These are phyloP conservation scores for Globisporangium spiculum DNA, from an alignment of 352 stramenopile genomes.

Conservation along the genomic window DNA sequence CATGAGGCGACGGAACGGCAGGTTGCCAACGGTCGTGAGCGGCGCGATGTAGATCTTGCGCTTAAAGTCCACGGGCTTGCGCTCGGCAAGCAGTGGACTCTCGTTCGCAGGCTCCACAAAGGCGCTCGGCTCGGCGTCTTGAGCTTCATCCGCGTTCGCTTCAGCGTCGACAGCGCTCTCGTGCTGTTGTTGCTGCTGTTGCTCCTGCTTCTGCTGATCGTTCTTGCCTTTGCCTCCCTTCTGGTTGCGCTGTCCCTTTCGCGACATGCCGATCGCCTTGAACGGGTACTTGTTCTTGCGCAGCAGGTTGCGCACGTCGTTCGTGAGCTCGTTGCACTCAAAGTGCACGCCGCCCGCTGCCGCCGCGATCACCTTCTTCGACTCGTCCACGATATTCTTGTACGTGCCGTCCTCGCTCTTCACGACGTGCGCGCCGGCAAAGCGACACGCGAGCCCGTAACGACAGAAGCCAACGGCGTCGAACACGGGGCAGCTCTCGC, in stretches of 20 bases:
- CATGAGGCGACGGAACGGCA: slow-evolving; percentile 97
- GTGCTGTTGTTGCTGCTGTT: background rate
- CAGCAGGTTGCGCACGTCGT: slow-evolving; percentile 77
- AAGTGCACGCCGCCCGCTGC: slow-evolving; percentile 36
- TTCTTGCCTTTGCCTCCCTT: slow-evolving; percentile 44
- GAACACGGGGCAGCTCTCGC: slow-evolving; percentile 76
- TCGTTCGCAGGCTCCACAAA: slow-evolving; percentile 38
- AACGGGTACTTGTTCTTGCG: slow-evolving; percentile 94
- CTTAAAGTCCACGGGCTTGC: slow-evolving; percentile 95
- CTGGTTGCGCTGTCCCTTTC: slow-evolving; percentile 57
- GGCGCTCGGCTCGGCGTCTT: slow-evolving; percentile 1
- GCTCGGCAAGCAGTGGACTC: slow-evolving; percentile 55
- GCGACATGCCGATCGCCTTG: slow-evolving; percentile 57
- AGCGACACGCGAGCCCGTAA: slow-evolving; percentile 91
- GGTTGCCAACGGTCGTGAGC: slow-evolving; percentile 99
- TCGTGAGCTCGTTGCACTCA: slow-evolving; percentile 86
- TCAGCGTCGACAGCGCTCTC: slow-evolving; percentile 8
- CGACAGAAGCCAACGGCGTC: slow-evolving; percentile 84
- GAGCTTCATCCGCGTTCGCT: slow-evolving; percentile 3
- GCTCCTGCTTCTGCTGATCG: slow-evolving; percentile 32
- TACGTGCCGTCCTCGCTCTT: slow-evolving; percentile 45
- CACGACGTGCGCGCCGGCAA: slow-evolving; percentile 82
- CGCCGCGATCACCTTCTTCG: slow-evolving; percentile 16
- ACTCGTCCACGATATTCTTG: slow-evolving; percentile 51
- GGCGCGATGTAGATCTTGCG: slow-evolving; percentile 99